Evolutionary conservation across 371 early-diverging fungal species (phyloP), one percentile per base, ranked within the genome.

Genomic region (Blakeslea trispora): DNA sequence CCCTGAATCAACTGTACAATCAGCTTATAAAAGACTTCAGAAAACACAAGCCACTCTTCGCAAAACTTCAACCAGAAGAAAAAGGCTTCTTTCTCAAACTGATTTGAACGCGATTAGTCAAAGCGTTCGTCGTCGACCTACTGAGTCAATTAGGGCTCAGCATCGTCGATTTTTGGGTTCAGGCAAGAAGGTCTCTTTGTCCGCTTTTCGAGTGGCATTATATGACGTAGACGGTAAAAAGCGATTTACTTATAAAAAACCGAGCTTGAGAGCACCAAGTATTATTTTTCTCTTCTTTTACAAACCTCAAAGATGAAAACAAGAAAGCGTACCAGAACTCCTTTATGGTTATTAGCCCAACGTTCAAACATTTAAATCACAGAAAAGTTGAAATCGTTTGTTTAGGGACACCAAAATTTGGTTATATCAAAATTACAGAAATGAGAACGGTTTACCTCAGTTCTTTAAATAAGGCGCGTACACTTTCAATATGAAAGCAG

Each of bases 361-460:
- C 53, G 45, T 44, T 21, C 53, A 45, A 44, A 53, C 32, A 53
- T 53, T 53, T 44, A 43, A 53, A 53, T 44, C 32, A 53, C 53
- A 53, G 44, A 53, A 53, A 53, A 53, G 53, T 53, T 44, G 53
- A 53, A 53, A 53, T 53, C 53, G 43, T 53, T 53, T 53, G 53
- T 53, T 43, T 44, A 53, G 53, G 44, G 53, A 53, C 45, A 32
- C 53, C 45, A 34, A 53, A 53, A 53, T 18, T 53, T 53, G 53
- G 53, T 44, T 53, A 45, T 32, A 44, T 24, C 32, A 53, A 53
- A 44, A 53, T 45, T 53, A 53, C 53, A 53, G 34, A 53, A 53
- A 31, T 53, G 18, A 53, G 31, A 53, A 53, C 35, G 53, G 53
- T 28, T 43, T 53, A 53, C 53, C 53, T 53, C 53, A 53, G 45